A percentile compares a stretch with the other conserved stretches of the same genome.
Evolutionary conservation across 345 rosid genomes (phyloP).

Genomic region (Salix caprea): DNA sequence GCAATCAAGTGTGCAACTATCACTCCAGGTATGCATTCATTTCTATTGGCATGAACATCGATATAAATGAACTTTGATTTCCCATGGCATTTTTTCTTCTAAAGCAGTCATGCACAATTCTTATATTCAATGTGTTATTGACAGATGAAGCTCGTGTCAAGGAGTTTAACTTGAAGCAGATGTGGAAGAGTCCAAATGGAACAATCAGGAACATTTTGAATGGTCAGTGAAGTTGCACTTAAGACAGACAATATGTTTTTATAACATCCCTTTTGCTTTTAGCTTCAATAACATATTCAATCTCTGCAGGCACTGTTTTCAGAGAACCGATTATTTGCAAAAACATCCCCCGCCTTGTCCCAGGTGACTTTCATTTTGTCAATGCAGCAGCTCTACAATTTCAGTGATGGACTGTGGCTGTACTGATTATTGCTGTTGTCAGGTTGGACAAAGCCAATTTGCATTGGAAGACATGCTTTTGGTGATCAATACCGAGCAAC

Average conservation of each 20-base stretch:
- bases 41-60: neutral
- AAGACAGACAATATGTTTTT: neutral
- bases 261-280: neutral
- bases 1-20: constrained; percentile 26
- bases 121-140: constrained; percentile 13
- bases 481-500: constrained; percentile 98
- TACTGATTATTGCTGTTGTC: neutral
- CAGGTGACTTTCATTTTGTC: constrained; percentile 44
- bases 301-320: constrained; percentile 77
- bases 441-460: constrained; percentile 98
- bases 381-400: neutral
- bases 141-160: constrained; percentile 88
- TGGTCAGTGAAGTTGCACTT: constrained; percentile 42
- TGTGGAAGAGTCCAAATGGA: constrained; percentile 99
- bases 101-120: neutral
- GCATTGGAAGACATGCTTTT: constrained; percentile 99
- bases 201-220: constrained; percentile 93
- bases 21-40: constrained; percentile 11
- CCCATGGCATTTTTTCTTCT: neutral
- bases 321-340: constrained; percentile 97
- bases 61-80: neutral
- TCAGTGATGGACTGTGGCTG: neutral
- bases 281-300: neutral
- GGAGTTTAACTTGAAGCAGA: constrained; percentile 81
- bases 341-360: constrained; percentile 83